Evolutionary conservation across 2,329 filamentous ascomycete species (phyloP).

Genomic region (Aureobasidium sp.): DNA sequence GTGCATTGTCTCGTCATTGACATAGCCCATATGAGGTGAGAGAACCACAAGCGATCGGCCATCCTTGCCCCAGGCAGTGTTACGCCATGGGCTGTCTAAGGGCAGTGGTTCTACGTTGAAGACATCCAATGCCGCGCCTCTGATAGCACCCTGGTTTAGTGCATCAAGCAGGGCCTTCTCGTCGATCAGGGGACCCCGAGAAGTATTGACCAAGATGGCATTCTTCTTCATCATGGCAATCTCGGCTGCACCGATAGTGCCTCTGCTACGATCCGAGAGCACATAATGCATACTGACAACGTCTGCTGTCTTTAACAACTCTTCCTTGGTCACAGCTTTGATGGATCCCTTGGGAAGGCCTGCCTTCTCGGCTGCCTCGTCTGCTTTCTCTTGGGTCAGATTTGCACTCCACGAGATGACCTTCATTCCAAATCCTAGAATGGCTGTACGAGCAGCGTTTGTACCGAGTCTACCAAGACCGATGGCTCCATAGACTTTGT

Average conservation of each 20-base stretch:
- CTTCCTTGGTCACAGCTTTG: constrained; percentile 55
- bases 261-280: constrained; percentile 56
- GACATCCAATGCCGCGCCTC: constrained; percentile 61
- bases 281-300: constrained; percentile 66
- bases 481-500: constrained; percentile 61
- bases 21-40: constrained; percentile 77
- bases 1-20: constrained; percentile 55
- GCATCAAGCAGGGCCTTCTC: constrained; percentile 52
- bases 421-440: constrained; percentile 65
- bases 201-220: constrained; percentile 61
- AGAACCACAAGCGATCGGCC: constrained; percentile 60
- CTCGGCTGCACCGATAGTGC: constrained; percentile 53
- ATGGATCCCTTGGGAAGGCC: constrained; percentile 63
- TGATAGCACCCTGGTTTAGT: constrained; percentile 49
- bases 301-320: constrained; percentile 57
- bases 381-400: constrained; percentile 66
- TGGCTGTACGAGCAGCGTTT: constrained; percentile 59
- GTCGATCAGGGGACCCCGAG: constrained; percentile 58
- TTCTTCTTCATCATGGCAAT: constrained; percentile 56
- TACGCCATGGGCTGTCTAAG: constrained; percentile 55
- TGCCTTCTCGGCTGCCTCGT: constrained; percentile 52
- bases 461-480: constrained; percentile 68
- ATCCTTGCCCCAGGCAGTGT: constrained; percentile 55
- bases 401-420: constrained; percentile 72
- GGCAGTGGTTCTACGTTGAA: constrained; percentile 62